phyloP scores from a whole-genome alignment of 148 eudicot species.

The Rhododendron ferrugineum region DNA sequence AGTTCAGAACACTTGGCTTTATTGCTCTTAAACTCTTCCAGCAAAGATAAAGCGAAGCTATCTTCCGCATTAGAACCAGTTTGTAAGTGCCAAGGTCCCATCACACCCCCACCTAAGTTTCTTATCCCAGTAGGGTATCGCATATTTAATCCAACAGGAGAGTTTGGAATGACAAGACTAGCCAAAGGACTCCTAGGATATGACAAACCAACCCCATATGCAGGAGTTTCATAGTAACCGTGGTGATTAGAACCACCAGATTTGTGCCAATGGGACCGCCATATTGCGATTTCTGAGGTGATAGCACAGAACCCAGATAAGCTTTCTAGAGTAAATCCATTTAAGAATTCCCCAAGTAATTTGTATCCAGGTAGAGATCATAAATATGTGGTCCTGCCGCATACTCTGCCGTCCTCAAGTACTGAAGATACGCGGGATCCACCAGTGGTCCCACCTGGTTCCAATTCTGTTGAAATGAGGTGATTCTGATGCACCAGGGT shows the following conservation, averaged over 20 bases:
- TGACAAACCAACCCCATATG: slow-evolving; percentile 50
- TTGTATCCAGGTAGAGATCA: slow-evolving; percentile 38
- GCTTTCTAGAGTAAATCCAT: slow-evolving; percentile 57
- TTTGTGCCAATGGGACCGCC: slow-evolving; percentile 42
- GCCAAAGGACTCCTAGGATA: slow-evolving; percentile 70
- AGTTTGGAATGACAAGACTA: slow-evolving; percentile 56
- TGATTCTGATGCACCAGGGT: slow-evolving; percentile 41
- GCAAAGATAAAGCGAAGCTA: slow-evolving; percentile 54
- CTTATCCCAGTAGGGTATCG: slow-evolving; percentile 60
- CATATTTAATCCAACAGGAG: slow-evolving; percentile 60
- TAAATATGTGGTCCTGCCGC: slow-evolving; percentile 53
- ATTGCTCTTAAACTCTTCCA: slow-evolving; percentile 45
- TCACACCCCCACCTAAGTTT: slow-evolving; percentile 49
- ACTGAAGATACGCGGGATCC: slow-evolving; percentile 63
- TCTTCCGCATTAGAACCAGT: slow-evolving; percentile 47
- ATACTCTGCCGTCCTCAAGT: slow-evolving; percentile 53
- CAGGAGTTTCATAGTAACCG: slow-evolving; percentile 59
- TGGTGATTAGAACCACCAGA: slow-evolving; percentile 40
- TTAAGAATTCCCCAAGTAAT: slow-evolving; percentile 29
- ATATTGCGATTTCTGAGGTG: slow-evolving; percentile 66
- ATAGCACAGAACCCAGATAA: slow-evolving; percentile 29
- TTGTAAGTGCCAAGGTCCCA: slow-evolving; percentile 66
- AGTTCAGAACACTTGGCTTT: too few species aligned
- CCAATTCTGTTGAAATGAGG: slow-evolving; percentile 42
- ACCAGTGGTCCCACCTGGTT: slow-evolving; percentile 41